Base-by-base conservation (phyloP, 2,329 filamentous ascomycete genomes). In the Rutstroemia sp. region DNA sequence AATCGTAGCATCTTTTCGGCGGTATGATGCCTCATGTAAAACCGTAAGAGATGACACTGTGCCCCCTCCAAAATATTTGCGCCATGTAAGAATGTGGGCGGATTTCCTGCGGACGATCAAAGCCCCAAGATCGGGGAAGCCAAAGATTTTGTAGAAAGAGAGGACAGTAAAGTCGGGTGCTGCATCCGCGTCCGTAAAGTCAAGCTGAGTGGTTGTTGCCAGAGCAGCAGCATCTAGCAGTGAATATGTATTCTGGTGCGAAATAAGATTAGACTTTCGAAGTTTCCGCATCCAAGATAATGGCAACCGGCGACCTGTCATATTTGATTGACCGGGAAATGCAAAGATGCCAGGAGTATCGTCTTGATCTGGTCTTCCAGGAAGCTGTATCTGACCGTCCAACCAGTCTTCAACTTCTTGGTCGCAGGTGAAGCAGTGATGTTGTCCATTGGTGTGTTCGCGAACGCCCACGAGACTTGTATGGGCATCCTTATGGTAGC, bases 61-160 rank as follows among this genome's bases (percentile, higher is more conserved):
- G 2, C 92, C 92, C 5, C 92, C 92, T 4, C 92, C 92, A 71
- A 97, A 97, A 65, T 95, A 97, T 59, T 75, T 83, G 58, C 89
- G 82, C 51, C 76, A 76, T 23, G 79, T 73, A 48, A 96, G 83
- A 2, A 86, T 68, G 42, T 79, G 71, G 10, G 80, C 82, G 4
- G 88, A 81, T 17, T 80, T 77, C 61, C 88, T 89, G 36, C 87
- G 83, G 10, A 96, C 83, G 30, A 97, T 83, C 56, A 97, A 73
- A 1, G 84, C 91, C 1, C 92, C 92, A 1, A 97, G 75, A 67
- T 96, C 89, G 0, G 92, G 92, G 61, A 96, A 96, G 1, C 92
- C 92, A 69, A 96, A 96, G 12, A 96, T 92, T 71, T 97, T 97
- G 74, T 96, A 95, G 60, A 97, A 84, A 68, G 91, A 96, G 38